Evolutionary conservation across 2,329 filamentous ascomycete genomes (phyloP).

Genomic region (Penicillium frequentans): DNA sequence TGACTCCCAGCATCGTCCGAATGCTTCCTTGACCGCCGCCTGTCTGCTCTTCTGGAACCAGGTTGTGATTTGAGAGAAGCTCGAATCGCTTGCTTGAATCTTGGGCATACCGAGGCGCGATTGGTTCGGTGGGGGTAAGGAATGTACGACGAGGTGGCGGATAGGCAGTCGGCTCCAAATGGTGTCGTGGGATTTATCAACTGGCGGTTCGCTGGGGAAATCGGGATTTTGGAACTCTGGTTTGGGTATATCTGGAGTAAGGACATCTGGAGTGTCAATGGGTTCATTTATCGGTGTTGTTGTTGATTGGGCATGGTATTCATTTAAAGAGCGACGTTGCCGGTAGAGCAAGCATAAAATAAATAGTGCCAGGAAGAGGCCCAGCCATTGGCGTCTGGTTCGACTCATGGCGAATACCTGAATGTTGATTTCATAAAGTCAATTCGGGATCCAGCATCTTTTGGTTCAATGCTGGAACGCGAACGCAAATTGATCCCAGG

Average conservation of each 20-base stretch:
- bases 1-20: constrained; percentile 72
- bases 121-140: background rate
- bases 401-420: constrained; percentile 13
- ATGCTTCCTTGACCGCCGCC: constrained; percentile 66
- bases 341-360: constrained; percentile 13
- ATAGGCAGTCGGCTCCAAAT: constrained; percentile 11
- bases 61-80: constrained; percentile 1
- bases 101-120: background rate
- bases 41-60: constrained; percentile 9
- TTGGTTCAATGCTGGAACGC: background rate
- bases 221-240: background rate
- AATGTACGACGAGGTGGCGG: constrained; percentile 7
- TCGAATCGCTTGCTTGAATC: constrained; percentile 5
- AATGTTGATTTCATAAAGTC: background rate
- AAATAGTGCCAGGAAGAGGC: constrained; percentile 4
- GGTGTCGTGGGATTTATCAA: background rate
- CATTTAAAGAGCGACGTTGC: constrained; percentile 41
- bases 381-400: constrained; percentile 12
- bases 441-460: constrained; percentile 4
- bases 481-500: background rate
- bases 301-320: background rate
- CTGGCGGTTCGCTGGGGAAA: background rate
- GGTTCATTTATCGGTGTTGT: background rate
- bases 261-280: background rate
- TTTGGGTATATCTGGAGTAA: background rate